These are phyloP conservation scores for Triticum monococcum DNA, from an alignment of 176 grass and related monocot species.

Conservation along the genomic window DNA sequence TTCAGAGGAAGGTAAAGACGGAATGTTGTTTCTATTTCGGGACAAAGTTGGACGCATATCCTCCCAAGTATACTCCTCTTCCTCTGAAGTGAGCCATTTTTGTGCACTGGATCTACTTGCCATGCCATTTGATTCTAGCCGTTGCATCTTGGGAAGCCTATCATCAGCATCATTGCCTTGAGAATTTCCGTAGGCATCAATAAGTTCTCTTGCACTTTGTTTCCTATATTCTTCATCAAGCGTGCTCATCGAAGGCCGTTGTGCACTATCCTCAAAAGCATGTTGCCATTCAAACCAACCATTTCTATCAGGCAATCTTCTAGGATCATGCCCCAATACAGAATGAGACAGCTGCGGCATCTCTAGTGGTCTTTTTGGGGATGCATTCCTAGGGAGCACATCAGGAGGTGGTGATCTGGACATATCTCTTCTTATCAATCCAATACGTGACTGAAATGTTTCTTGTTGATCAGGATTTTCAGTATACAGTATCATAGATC, in stretches of 20 bases:
- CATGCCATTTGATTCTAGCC: constrained; percentile 63
- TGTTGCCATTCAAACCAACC: constrained; percentile 37
- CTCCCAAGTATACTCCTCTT: constrained; percentile 96
- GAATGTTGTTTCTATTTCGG: constrained; percentile 50
- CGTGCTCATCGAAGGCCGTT: constrained; percentile 30
- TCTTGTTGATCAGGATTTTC: constrained; percentile 63
- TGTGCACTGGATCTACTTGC: constrained; percentile 41
- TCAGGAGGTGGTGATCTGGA: constrained; percentile 69
- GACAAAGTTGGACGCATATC: constrained; percentile 97
- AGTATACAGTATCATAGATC: constrained; percentile 41
- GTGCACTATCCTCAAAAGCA: constrained; percentile 40
- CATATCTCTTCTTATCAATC: constrained; percentile 48
- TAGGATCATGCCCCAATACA: constrained; percentile 42
- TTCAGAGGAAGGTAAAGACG: constrained; percentile 35
- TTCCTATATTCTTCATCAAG: constrained; percentile 68
- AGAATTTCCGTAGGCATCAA: constrained; percentile 96
- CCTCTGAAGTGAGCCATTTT: constrained; percentile 84
- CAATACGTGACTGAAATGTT: constrained; percentile 28
- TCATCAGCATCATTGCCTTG: constrained; percentile 59
- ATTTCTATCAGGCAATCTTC: constrained; percentile 51
- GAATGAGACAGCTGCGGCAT: constrained; percentile 53
- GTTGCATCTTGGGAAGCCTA: constrained; percentile 68
- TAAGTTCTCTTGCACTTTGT: constrained; percentile 81
- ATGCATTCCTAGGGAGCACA: constrained; percentile 39
- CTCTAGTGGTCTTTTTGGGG: constrained; percentile 48